Conservation (phyloP, 1,284 basidiomycete species). For the Neolentinus lepideus region DNA sequence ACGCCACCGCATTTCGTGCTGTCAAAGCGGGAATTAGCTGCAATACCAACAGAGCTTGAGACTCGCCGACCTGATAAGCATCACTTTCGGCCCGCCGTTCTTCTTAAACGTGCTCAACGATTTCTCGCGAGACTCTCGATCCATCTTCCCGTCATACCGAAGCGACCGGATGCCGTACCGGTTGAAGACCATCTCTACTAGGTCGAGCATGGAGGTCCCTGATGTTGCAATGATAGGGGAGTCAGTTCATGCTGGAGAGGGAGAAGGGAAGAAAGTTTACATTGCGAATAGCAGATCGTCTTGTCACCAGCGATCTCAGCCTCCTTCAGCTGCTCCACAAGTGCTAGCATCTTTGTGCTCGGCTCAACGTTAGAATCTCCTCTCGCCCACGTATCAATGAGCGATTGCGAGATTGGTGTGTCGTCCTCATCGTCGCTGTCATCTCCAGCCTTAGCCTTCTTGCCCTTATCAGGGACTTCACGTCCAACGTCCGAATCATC, state of each 20-base stretch:
- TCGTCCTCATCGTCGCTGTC: slow-evolving; percentile 10
- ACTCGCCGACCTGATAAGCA: slow-evolving; percentile 47
- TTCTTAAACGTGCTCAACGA: slow-evolving; percentile 44
- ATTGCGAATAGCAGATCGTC: slow-evolving; percentile 65
- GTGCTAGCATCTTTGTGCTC: slow-evolving; percentile 60
- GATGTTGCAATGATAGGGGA: too few species aligned
- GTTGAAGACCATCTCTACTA: slow-evolving; percentile 49
- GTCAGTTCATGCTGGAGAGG: background rate
- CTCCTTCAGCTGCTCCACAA: slow-evolving; percentile 45
- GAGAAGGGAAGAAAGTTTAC: slow-evolving; percentile 26
- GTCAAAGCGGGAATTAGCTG: slow-evolving; percentile 1
- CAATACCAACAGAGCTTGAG: background rate
- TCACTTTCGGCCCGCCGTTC: slow-evolving; percentile 47
- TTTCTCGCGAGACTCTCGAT: slow-evolving; percentile 39
- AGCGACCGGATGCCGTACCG: slow-evolving; percentile 51
- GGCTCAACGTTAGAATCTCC: slow-evolving; percentile 54
- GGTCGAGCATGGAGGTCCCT: slow-evolving; percentile 70
- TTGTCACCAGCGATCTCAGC: slow-evolving; percentile 61
- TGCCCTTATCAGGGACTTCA: slow-evolving; percentile 7
- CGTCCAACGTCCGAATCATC: background rate
- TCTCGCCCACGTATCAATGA: slow-evolving; percentile 43
- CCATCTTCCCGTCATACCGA: slow-evolving; percentile 63
- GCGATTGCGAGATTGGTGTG: slow-evolving; percentile 28
- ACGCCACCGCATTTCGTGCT: slow-evolving; percentile 66
- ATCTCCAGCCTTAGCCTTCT: slow-evolving; percentile 20